Percentiles rank a stretch among this genome's conserved stretches.
phyloP scores from a whole-genome alignment of 2,329 filamentous ascomycete species.

The Scedosporium aurantiacum region DNA sequence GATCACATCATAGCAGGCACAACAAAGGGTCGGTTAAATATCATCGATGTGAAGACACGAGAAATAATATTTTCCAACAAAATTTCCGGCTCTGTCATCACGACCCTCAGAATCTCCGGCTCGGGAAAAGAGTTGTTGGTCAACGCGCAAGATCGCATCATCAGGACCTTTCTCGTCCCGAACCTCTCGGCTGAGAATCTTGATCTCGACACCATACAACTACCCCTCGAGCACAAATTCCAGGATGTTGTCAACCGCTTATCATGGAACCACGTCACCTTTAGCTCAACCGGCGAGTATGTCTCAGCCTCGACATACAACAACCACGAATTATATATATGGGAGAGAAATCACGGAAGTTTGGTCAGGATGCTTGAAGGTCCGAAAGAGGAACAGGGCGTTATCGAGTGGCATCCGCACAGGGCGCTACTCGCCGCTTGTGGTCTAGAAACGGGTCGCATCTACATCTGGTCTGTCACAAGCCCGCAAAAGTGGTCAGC shows the following conservation, averaged over 20 bases:
- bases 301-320: conserved; percentile 95
- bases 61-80: conserved; percentile 84
- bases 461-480: conserved; percentile 93
- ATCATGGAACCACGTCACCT: conserved; percentile 94
- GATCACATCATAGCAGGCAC: conserved; percentile 88
- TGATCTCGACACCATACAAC: conserved; percentile 73
- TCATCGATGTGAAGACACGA: conserved; percentile 73
- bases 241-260: conserved; percentile 93
- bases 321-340: conserved; percentile 97
- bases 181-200: conserved; percentile 59
- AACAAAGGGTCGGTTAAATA: conserved; percentile 91
- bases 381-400: conserved; percentile 89
- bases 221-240: conserved; percentile 95
- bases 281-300: conserved; percentile 89
- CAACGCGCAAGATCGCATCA: conserved; percentile 90
- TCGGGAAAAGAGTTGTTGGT: conserved; percentile 82
- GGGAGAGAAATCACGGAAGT: conserved; percentile 89
- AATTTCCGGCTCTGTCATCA: conserved; percentile 77
- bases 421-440: conserved; percentile 81
- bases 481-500: conserved; percentile 96
- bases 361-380: conserved; percentile 95
- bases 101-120: conserved; percentile 67
- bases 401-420: conserved; percentile 94
- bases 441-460: conserved; percentile 80
- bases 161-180: conserved; percentile 82